Evolutionary conservation across 2,329 filamentous ascomycete genomes (phyloP).

Genomic region (Fragosphaeria purpurea): DNA sequence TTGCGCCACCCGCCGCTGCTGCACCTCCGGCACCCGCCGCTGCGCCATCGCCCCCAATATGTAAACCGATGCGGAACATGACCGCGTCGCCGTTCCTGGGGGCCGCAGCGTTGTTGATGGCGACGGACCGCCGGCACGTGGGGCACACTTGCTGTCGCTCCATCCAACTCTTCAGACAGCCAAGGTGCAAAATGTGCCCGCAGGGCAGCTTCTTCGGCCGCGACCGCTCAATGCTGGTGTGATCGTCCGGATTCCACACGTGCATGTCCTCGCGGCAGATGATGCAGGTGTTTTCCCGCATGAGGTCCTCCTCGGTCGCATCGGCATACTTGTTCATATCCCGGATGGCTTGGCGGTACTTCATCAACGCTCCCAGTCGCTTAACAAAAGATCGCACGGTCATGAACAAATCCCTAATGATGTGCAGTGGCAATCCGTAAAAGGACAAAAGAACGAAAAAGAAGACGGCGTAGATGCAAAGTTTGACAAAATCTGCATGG

Average conservation of each 20-base stretch:
- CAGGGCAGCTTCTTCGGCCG: slow-evolving; percentile 94
- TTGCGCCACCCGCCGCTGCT: slow-evolving; percentile 5
- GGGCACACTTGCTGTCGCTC: slow-evolving; percentile 96
- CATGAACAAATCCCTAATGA: slow-evolving; percentile 89
- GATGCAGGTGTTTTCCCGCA: slow-evolving; percentile 86
- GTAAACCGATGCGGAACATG: slow-evolving; percentile 23
- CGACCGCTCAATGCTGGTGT: slow-evolving; percentile 68
- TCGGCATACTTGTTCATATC: slow-evolving; percentile 95
- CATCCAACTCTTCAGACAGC: slow-evolving; percentile 92
- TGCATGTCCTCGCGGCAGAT: slow-evolving; percentile 96
- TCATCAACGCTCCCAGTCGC: slow-evolving; percentile 75
- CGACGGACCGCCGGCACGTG: slow-evolving; percentile 80
- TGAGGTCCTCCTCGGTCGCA: slow-evolving; percentile 76
- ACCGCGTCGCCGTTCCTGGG: slow-evolving; percentile 26
- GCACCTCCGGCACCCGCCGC: slow-evolving; percentile 17
- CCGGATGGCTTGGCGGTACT: slow-evolving; percentile 81
- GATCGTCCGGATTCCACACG: slow-evolving; percentile 56
- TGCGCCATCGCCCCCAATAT: slow-evolving; percentile 13
- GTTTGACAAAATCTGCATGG: slow-evolving; percentile 70
- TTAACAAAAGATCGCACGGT: slow-evolving; percentile 87
- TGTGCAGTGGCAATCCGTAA: slow-evolving; percentile 93
- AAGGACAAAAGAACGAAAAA: slow-evolving; percentile 89
- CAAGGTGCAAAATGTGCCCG: slow-evolving; percentile 88
- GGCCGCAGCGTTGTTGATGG: slow-evolving; percentile 34
- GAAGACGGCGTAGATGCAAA: slow-evolving; percentile 81